Conservation (phyloP, 768 basidiomycete genomes). For the Xanthoconium purpureum region DNA sequence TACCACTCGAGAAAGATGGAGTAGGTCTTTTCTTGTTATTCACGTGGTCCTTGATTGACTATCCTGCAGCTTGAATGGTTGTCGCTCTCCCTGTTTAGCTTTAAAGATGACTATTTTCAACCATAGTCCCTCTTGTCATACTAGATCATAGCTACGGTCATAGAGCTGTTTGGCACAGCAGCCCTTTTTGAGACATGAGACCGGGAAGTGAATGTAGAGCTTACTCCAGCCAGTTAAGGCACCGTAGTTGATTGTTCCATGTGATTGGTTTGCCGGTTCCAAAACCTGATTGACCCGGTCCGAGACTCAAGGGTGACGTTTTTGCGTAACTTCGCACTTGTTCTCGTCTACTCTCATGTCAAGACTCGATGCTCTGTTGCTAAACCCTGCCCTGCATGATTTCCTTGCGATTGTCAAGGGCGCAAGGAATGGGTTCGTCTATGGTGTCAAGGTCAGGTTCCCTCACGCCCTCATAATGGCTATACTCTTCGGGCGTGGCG, state of each 20-base stretch:
- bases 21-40: constrained; percentile 35
- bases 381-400: constrained; percentile 81
- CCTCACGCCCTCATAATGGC: constrained; percentile 98
- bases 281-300: background rate
- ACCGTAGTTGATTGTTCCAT: constrained; percentile 9
- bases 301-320: background rate
- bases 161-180: too few relatives aligned
- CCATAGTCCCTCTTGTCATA: background rate
- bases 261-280: constrained; percentile 24
- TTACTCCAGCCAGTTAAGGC: too few relatives aligned
- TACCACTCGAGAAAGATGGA: constrained; percentile 36
- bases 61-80: constrained; percentile 56
- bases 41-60: background rate
- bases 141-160: background rate
- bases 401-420: constrained; percentile 93
- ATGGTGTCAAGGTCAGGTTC: constrained; percentile 88
- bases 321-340: background rate
- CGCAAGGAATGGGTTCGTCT: constrained; percentile 85
- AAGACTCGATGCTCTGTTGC: constrained; percentile 23
- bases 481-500: constrained; percentile 86
- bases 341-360: constrained; percentile 20
- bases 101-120: constrained; percentile 55
- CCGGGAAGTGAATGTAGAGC: too few relatives aligned
- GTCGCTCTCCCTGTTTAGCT: constrained; percentile 45
- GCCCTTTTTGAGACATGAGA: background rate